These are phyloP conservation scores for Syncephalastrum racemosum DNA, from an alignment of 371 early-diverging fungal genomes.

Conservation along the genomic window DNA sequence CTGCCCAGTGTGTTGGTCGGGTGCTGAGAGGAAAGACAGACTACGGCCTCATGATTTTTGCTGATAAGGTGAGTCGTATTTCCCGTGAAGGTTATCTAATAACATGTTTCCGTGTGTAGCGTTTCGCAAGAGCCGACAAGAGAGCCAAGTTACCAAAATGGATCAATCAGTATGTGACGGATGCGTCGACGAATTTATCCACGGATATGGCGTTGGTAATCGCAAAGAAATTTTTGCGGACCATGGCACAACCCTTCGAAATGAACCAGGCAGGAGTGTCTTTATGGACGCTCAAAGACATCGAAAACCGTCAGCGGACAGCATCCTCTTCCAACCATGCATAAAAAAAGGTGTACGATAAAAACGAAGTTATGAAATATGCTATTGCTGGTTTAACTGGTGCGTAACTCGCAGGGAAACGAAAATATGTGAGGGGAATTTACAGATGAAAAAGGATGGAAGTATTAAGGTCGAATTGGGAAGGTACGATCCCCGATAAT, in stretches of 20 bases:
- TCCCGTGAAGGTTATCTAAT: no score
- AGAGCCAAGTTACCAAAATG: constrained; percentile 97
- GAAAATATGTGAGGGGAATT: no score
- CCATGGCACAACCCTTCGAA: constrained; percentile 97
- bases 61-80: constrained; percentile 78
- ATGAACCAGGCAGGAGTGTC: constrained; percentile 61
- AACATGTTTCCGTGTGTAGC: constrained; percentile 29
- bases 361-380: no score
- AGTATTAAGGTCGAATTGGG: no score
- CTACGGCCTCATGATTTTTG: constrained; percentile 99
- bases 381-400: no score
- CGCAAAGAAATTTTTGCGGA: constrained; percentile 92
- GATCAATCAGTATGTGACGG: constrained; percentile 94
- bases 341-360: no score
- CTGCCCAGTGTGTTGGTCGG: constrained; percentile 99
- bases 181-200: constrained; percentile 90
- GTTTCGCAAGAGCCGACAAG: constrained; percentile 96
- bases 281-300: constrained; percentile 64
- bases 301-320: constrained; percentile 47
- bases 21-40: constrained; percentile 98
- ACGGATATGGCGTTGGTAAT: constrained; percentile 98
- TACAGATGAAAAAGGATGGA: no score
- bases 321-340: not conserved
- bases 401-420: no score
- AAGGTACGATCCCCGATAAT: no score